Conservation (phyloP, 768 basidiomycete genomes). For the Tephrocybe sp. region DNA sequence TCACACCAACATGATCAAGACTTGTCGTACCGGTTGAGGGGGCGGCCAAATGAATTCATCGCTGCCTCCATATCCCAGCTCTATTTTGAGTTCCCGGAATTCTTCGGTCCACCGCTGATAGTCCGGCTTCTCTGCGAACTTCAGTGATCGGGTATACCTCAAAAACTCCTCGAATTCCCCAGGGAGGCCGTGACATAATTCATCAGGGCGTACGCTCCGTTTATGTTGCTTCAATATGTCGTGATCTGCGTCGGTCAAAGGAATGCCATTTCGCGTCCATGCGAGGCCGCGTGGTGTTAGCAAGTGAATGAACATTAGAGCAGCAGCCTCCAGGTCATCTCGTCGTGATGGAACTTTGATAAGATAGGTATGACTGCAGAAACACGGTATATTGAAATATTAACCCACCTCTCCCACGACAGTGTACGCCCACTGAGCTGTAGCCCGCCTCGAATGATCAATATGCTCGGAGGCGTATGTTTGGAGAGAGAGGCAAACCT, state of each 20-base stretch:
- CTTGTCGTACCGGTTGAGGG: too few relatives aligned
- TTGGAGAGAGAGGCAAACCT: constrained; percentile 37
- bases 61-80: constrained; percentile 55
- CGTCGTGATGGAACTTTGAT: constrained; percentile 70
- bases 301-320: constrained; percentile 79
- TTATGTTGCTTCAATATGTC: constrained; percentile 66
- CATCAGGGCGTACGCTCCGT: constrained; percentile 56
- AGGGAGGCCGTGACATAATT: constrained; percentile 69
- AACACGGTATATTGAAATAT: constrained; percentile 1
- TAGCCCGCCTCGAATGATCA: neutral
- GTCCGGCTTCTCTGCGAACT: constrained; percentile 69
- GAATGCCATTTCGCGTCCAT: constrained; percentile 83
- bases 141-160: constrained; percentile 66
- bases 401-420: constrained; percentile 64
- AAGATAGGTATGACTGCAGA: neutral
- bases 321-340: constrained; percentile 77
- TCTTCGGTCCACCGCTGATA: constrained; percentile 65
- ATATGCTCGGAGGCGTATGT: neutral
- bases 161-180: constrained; percentile 77
- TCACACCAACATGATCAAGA: too few relatives aligned
- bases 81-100: constrained; percentile 61
- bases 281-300: constrained; percentile 73
- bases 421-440: constrained; percentile 74
- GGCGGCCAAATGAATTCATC: constrained; percentile 78
- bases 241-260: constrained; percentile 67